Base-by-base conservation (phyloP, 2,329 filamentous ascomycete genomes). In the Pezicula radicicola region DNA sequence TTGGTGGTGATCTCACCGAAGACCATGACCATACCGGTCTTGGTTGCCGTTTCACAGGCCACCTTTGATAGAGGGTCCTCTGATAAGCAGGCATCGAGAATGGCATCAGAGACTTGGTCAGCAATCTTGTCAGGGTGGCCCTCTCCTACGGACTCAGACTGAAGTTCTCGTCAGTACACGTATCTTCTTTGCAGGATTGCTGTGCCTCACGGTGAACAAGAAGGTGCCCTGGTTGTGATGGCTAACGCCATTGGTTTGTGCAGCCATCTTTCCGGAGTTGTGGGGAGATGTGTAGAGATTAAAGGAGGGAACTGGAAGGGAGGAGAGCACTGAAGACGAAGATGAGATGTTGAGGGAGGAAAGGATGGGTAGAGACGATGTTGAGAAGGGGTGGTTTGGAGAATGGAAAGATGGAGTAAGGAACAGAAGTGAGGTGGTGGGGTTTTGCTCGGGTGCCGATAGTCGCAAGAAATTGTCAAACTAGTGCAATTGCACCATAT, bases 21-120 rank as follows among this genome's bases (percentile, higher is more conserved):
- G 72, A 96, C 87, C 94, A 99, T 97, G 75, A 99, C 83, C 94
- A 99, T 89, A 75, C 94, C 94, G 65, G 94, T 99, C 89, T 99
- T 99, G 80, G 94, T 96, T 68, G 94, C 94, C 63, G 93, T 97
- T 83, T 99, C 94, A 77, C 94, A 99, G 73, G 94, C 94, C 66
- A 97, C 88, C 84, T 97, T 99, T 81, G 94, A 97, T 70, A 97
- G 85, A 62, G 93, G 93, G 74, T 99, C 94, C 76, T 94, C 88
- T 59, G 81, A 80, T 70, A 99, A 81, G 80, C 94, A 97, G 78
- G 94, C 94, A 82, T 99, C 94, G 79, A 99, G 92, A 69, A 99
- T 84, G 67, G 94, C 93, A 79, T 99, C 94, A 59, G 93, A 97
- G 47, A 97, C 90, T 81, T 99, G 94, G 74, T 99, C 94, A 74